Evolutionary conservation across 352 stramenopile species (phyloP), one percentile per base, ranked within the genome.

Genomic region (Phytophthora litchii): DNA sequence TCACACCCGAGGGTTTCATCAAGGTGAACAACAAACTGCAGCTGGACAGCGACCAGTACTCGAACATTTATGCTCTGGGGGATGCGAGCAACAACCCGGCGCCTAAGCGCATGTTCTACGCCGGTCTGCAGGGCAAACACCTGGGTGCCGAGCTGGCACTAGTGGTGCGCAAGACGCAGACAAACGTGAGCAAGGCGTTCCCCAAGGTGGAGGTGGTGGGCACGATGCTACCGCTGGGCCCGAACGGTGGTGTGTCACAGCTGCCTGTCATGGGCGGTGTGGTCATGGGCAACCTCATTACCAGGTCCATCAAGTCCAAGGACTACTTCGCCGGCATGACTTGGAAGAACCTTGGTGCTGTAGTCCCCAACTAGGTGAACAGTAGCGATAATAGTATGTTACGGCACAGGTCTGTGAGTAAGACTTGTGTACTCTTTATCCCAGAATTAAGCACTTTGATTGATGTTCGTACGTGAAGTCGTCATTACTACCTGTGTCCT

Each of bases 201-300:
- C 63, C 68, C 44, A 83, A 75, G 45, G 43, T 72, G 38, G 50
- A 65, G 32, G 36, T 72, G 14, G 68, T 73, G 48, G 46, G 41
- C 31, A 69, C 78, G 51, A 32, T 79, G 37, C 16, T 89, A 29
- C 66, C 80, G 20, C 61, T 89, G n/a, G 80, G 80, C 3, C 73
- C 72, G 14, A 71, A 76, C 49, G 80, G 74, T 7, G 78, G 80
- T 10, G 78, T 86, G 8, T 49, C 63, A 23, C 78, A 90, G 55
- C 51, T 90, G 5, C 80, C 76, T 2, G 40, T 87, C 20, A 71
- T 78, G 25, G 76, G 75, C 4, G 78, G 75, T 8, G 54, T 78
- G 11, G 75, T 88, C 20, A 59, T 78, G 20, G 80, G 80, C 54
- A 71, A 89, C 61, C 60, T 80, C 34, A 49, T 83, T 41, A 86